phyloP scores from a whole-genome alignment of 306 rosid species.

The Macrotyloma uniflorum region DNA sequence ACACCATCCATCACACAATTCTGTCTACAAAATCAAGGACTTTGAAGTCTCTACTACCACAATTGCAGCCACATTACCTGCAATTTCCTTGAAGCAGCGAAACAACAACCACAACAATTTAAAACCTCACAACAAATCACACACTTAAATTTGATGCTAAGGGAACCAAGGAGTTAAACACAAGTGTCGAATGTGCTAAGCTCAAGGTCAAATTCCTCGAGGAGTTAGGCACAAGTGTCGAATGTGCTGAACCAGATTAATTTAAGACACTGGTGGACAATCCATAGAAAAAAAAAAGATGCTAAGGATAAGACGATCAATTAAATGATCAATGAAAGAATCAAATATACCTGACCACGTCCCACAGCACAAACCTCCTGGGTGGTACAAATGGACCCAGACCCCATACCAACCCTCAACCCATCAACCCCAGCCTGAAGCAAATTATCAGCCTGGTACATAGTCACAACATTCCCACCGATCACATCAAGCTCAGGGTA shows the following conservation, averaged over 20 bases:
- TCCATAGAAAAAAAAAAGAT: too few species aligned
- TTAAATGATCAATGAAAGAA: not conserved
- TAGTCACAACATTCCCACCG: conserved; percentile 95
- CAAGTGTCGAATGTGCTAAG: too few species aligned
- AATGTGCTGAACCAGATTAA: too few species aligned
- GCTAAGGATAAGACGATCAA: not conserved
- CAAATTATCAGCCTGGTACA: conserved; percentile 84
- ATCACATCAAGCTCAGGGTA: conserved; percentile 78
- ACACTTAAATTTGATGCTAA: not conserved
- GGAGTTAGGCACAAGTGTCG: too few species aligned
- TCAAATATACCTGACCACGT: conserved; percentile 80
- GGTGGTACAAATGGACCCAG: conserved; percentile 95
- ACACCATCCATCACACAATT: not conserved
- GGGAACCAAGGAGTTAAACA: too few species aligned
- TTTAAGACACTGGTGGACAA: too few species aligned
- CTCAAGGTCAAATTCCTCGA: too few species aligned
- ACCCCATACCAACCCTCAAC: conserved; percentile 93
- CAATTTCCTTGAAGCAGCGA: not conserved
- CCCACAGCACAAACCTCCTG: conserved; percentile 98
- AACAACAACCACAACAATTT: not conserved
- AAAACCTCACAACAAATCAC: not conserved
- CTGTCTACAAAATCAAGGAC: not conserved
- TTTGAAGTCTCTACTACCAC: not conserved
- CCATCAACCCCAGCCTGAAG: conserved; percentile 93
- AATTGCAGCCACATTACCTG: not conserved